Percentiles rank a stretch among this genome's conserved stretches.
phyloP scores from a whole-genome alignment of 495 filamentous ascomycete species.

The Daldinia decipiens region DNA sequence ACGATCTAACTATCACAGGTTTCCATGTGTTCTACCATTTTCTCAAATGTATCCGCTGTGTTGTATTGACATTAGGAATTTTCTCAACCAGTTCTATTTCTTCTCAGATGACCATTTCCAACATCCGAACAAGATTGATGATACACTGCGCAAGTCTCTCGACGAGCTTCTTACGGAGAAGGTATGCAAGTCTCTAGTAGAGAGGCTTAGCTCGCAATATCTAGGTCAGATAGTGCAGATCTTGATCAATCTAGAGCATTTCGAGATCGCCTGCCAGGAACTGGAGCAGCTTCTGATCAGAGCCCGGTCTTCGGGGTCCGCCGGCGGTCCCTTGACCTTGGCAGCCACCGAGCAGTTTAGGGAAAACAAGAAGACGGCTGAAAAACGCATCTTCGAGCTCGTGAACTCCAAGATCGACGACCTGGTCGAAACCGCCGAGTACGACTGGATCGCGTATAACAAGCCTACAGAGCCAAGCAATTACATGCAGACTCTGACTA shows the following conservation, averaged over 20 bases:
- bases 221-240: slow-evolving; percentile 98
- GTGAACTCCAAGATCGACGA: slow-evolving; percentile 99
- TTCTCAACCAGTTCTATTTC: slow-evolving; percentile 94
- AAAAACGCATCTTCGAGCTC: slow-evolving; percentile 97
- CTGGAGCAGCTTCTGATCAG: slow-evolving; percentile 84
- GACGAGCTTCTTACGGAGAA: slow-evolving; percentile 90
- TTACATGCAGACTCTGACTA: slow-evolving; percentile 93
- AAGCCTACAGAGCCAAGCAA: slow-evolving; percentile 77
- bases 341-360: slow-evolving; percentile 86
- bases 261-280: slow-evolving; percentile 89
- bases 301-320: slow-evolving; percentile 79
- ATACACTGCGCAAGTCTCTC: slow-evolving; percentile 81
- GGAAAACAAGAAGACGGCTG: slow-evolving; percentile 91
- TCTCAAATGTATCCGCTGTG: slow-evolving; percentile 99
- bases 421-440: slow-evolving; percentile 94
- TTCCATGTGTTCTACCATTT: slow-evolving; percentile 92
- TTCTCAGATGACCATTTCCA: slow-evolving; percentile 96
- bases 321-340: slow-evolving; percentile 77
- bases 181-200: slow-evolving; percentile 89
- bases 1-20: slow-evolving; percentile 61
- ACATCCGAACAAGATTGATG: slow-evolving; percentile 84
- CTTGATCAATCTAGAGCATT: slow-evolving; percentile 95
- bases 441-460: slow-evolving; percentile 84
- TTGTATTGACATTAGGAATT: slow-evolving; percentile 97
- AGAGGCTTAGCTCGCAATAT: slow-evolving; percentile 90